phyloP scores from a whole-genome alignment of 164 flowering plant species.

The Amborella trichopoda region DNA sequence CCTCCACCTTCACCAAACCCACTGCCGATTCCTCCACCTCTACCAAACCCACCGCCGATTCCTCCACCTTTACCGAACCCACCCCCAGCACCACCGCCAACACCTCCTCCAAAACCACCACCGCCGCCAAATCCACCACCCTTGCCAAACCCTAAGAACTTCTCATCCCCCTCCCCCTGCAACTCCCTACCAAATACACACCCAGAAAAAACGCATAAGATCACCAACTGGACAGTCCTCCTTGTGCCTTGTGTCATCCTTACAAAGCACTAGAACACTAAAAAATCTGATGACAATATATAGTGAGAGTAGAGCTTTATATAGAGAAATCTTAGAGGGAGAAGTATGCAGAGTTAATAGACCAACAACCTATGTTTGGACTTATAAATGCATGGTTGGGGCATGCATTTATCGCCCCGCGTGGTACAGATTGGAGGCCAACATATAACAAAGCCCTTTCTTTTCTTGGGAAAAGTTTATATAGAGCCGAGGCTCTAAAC shows the following conservation, averaged over 20 bases:
- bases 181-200: background rate
- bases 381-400: background rate
- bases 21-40: background rate
- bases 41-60: slow-evolving; percentile 17
- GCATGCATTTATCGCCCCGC: too few relatives aligned
- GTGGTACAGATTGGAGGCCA: too few relatives aligned
- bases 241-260: background rate
- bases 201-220: background rate
- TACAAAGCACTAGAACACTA: too few relatives aligned
- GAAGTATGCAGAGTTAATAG: background rate
- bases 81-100: slow-evolving; percentile 19
- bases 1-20: slow-evolving; percentile 5
- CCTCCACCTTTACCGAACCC: slow-evolving; percentile 14
- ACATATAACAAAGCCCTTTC: too few relatives aligned
- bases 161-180: background rate
- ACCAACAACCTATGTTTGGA: background rate
- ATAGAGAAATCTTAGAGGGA: background rate
- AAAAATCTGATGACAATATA: too few relatives aligned
- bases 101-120: slow-evolving; percentile 17
- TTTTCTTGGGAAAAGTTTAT: too few relatives aligned
- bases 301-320: background rate
- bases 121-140: slow-evolving; percentile 19
- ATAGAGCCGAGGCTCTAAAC: too few relatives aligned
- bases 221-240: background rate
- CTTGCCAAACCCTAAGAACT: slow-evolving; percentile 9